Conservation (phyloP, 2,329 filamentous ascomycete species). For the Penicillium sp. region DNA sequence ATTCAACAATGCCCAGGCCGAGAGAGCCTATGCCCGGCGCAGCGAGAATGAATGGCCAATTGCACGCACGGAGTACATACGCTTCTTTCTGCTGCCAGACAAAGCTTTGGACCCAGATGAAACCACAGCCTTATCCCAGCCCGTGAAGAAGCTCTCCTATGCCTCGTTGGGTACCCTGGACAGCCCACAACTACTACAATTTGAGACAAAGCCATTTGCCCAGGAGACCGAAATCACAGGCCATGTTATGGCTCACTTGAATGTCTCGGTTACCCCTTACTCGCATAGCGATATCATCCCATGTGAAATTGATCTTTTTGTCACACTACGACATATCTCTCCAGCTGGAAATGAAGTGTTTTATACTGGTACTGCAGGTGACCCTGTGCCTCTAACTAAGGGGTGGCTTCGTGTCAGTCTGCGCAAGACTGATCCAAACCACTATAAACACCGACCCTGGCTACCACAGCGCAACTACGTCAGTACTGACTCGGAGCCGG, state of each 20-base stretch:
- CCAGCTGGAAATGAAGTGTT: conserved; percentile 49
- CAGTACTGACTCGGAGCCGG: conserved; percentile 40
- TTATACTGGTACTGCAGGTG: conserved; percentile 55
- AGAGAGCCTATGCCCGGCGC: conserved; percentile 54
- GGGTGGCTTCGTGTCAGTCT: conserved; percentile 54
- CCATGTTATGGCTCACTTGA: conserved; percentile 61
- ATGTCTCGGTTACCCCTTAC: conserved; percentile 52
- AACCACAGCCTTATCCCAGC: background rate
- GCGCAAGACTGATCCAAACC: conserved; percentile 50
- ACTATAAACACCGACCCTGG: conserved; percentile 37
- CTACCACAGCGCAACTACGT: conserved; percentile 48
- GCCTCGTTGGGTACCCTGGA: conserved; percentile 57
- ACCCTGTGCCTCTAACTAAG: conserved; percentile 52
- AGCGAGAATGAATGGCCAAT: conserved; percentile 65
- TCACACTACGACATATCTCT: conserved; percentile 53
- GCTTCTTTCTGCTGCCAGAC: conserved; percentile 55
- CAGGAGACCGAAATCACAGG: conserved; percentile 66
- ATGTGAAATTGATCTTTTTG: conserved; percentile 51
- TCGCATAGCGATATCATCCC: conserved; percentile 37
- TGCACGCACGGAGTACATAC: conserved; percentile 60
- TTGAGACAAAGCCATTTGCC: conserved; percentile 56
- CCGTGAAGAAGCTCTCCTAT: conserved; percentile 49
- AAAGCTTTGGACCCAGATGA: background rate
- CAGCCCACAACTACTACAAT: conserved; percentile 53
- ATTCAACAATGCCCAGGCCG: conserved; percentile 60